Conservation (phyloP, 1,284 basidiomycete species). For the Sutorius eximius region DNA sequence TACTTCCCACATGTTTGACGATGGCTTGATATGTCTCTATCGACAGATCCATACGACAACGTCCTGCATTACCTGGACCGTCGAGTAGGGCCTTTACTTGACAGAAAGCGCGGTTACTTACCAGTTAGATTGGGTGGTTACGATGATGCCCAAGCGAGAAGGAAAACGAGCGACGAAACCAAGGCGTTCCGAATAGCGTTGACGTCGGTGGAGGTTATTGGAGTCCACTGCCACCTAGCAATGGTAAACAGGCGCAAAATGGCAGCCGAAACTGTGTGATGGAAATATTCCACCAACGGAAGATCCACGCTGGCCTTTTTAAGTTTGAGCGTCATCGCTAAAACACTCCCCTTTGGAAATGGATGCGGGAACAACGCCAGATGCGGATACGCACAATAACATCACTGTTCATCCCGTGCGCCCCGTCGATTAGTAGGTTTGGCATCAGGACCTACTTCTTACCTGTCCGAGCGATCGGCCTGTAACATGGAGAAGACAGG, state of each 20-base stretch:
- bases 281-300: neutral
- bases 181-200: neutral
- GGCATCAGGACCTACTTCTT: neutral
- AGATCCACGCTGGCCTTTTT: conserved; percentile 15
- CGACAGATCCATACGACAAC: conserved; percentile 52
- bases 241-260: neutral
- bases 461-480: conserved; percentile 3
- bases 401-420: conserved; percentile 9
- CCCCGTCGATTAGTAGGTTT: conserved; percentile 2
- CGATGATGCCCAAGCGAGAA: neutral
- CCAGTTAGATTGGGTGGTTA: conserved; percentile 3
- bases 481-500: conserved; percentile 9
- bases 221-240: neutral
- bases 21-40: conserved; percentile 58
- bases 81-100: neutral
- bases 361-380: conserved; percentile 1
- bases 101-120: conserved; percentile 7
- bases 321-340: conserved; percentile 5
- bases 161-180: neutral
- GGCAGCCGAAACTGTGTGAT: neutral
- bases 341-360: conserved; percentile 14
- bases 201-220: neutral
- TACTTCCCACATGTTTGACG: conserved; percentile 49
- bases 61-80: conserved; percentile 19
- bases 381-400: conserved; percentile 19